These are phyloP conservation scores for Haematococcus sp. DNA, from an alignment of 139 green algal genomes.

Conservation along the genomic window DNA sequence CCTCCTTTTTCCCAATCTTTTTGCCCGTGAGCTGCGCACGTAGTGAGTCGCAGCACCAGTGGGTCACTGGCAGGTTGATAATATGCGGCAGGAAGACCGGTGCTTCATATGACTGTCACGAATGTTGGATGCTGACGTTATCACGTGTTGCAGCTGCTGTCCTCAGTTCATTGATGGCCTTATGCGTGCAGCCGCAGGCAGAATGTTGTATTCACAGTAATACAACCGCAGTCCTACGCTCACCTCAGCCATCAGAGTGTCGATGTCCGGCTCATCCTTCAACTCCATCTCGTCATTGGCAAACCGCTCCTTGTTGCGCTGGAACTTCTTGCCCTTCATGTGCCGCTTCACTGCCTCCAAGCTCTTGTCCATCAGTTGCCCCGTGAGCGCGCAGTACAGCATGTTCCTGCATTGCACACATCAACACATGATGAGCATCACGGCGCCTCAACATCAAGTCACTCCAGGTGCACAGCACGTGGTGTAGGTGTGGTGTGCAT, in stretches of 20 bases:
- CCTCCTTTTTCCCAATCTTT: neutral
- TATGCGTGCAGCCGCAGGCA: too few relatives aligned
- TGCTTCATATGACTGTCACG: too few relatives aligned
- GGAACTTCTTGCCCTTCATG: slow-evolving; percentile 55
- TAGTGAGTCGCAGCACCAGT: neutral
- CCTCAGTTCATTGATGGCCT: too few relatives aligned
- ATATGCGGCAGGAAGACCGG: too few relatives aligned
- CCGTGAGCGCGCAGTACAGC: slow-evolving; percentile 77
- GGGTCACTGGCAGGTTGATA: neutral
- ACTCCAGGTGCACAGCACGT: too few relatives aligned
- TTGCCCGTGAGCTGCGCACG: neutral
- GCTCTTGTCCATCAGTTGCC: slow-evolving; percentile 68
- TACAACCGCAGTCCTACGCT: neutral
- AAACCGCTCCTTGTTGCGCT: slow-evolving; percentile 45
- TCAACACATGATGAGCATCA: too few relatives aligned
- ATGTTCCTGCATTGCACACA: slow-evolving; percentile 43
- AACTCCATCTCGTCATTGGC: slow-evolving; percentile 61
- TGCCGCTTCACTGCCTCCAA: slow-evolving; percentile 66
- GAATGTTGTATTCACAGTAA: too few relatives aligned
- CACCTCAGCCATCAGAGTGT: slow-evolving; percentile 19
- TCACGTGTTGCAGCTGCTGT: too few relatives aligned
- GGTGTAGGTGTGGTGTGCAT: neutral
- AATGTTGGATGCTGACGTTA: too few relatives aligned
- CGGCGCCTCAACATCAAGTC: too few relatives aligned
- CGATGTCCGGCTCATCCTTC: slow-evolving; percentile 52